Conservation (phyloP, 2,329 filamentous ascomycete species). For the Aureobasidium lini region DNA sequence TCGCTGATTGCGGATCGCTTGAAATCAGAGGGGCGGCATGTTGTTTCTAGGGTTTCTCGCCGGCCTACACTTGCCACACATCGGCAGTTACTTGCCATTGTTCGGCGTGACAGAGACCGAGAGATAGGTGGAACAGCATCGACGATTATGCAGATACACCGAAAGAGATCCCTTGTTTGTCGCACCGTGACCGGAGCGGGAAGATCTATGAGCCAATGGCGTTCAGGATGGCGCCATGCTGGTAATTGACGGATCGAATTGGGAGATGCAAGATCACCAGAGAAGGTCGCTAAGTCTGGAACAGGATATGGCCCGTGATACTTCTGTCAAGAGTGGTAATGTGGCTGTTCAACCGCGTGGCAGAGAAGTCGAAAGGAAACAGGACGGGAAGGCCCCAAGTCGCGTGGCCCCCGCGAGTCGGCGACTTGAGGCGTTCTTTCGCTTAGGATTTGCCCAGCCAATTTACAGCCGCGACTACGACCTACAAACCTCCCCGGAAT, state of each 20-base stretch:
- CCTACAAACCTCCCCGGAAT: not conserved
- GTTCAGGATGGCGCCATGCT: constrained; percentile 1
- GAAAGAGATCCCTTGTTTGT: not conserved
- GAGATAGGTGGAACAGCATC: not conserved
- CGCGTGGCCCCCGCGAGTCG: constrained; percentile 1
- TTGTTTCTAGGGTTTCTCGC: not conserved
- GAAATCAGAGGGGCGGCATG: not conserved
- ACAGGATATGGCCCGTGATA: constrained; percentile 2
- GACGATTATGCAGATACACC: not conserved
- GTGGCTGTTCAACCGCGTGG: constrained; percentile 7
- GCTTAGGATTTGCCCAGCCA: constrained; percentile 4
- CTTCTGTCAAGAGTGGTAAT: constrained; percentile 7
- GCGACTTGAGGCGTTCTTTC: not conserved
- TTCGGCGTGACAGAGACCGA: not conserved
- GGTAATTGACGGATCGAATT: not conserved
- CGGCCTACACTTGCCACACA: not conserved
- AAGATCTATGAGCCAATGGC: not conserved
- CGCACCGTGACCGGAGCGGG: not conserved
- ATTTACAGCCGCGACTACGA: not conserved
- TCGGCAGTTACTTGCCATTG: not conserved
- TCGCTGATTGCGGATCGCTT: not conserved
- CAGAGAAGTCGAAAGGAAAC: not conserved
- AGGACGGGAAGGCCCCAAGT: constrained; percentile 1
- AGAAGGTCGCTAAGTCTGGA: constrained; percentile 1
- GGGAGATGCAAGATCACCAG: not conserved